These are phyloP conservation scores for Dryas alaskensis DNA, from an alignment of 306 rosid genomes.

Conservation along the genomic window DNA sequence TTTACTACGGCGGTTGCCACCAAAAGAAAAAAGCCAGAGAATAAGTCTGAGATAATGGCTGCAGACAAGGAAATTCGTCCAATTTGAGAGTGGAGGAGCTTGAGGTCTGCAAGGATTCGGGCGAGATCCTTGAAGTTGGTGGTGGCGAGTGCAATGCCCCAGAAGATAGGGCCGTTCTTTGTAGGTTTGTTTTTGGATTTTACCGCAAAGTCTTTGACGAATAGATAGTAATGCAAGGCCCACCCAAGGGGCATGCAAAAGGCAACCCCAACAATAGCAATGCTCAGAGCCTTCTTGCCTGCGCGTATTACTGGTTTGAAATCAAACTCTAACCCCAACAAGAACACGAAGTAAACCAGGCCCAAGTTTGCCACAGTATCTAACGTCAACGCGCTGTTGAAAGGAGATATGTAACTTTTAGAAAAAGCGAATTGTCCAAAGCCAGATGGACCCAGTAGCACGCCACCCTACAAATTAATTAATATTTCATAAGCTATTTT, in stretches of 20 bases:
- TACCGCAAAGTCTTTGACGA: background rate
- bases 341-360: slow-evolving; percentile 38
- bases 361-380: slow-evolving; percentile 39
- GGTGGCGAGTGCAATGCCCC: slow-evolving; percentile 40
- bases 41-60: slow-evolving; percentile 34
- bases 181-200: background rate
- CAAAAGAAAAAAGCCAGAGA: slow-evolving; percentile 35
- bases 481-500: too few species aligned
- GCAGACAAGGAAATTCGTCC: slow-evolving; percentile 39
- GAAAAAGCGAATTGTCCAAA: background rate
- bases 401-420: background rate
- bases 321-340: slow-evolving; percentile 44
- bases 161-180: slow-evolving; percentile 30
- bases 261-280: slow-evolving; percentile 31
- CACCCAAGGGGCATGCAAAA: slow-evolving; percentile 34
- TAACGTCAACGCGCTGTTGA: slow-evolving; percentile 16
- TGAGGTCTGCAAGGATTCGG: slow-evolving; percentile 33
- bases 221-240: slow-evolving; percentile 16
- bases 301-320: slow-evolving; percentile 29
- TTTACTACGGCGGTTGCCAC: slow-evolving; percentile 19
- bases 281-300: slow-evolving; percentile 31
- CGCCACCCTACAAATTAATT: slow-evolving; percentile 24
- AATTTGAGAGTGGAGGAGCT: slow-evolving; percentile 39
- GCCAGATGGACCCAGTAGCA: slow-evolving; percentile 23
- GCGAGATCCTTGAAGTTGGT: slow-evolving; percentile 47